Percentiles rank a stretch among this genome's conserved stretches.
These are phyloP conservation scores for Trichoderma sp. DNA, from an alignment of 2,329 filamentous ascomycete species.

Conservation along the genomic window DNA sequence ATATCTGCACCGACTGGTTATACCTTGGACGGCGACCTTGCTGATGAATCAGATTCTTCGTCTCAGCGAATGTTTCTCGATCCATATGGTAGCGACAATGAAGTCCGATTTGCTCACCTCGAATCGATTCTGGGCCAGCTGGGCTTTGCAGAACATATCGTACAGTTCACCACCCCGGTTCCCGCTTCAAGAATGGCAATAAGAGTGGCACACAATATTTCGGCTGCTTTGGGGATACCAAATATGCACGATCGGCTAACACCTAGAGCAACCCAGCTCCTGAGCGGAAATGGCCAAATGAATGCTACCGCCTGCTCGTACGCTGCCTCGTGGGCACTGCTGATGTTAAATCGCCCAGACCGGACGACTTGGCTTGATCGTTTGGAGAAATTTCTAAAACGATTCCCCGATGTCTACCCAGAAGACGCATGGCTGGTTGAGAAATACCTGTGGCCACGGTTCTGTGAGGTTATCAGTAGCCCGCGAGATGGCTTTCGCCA, in stretches of 20 bases:
- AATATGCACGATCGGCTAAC: conserved; percentile 37
- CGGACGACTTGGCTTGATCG: conserved; percentile 61
- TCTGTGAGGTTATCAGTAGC: conserved; percentile 48
- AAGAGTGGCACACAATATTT: conserved; percentile 76
- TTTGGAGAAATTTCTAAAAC: conserved; percentile 65
- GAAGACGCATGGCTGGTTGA: conserved; percentile 75
- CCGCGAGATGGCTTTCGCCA: conserved; percentile 37
- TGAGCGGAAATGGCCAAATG: conserved; percentile 43
- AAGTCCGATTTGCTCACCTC: conserved; percentile 65
- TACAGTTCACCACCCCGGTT: conserved; percentile 65
- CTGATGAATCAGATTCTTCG: conserved; percentile 41
- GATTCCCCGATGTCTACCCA: conserved; percentile 44
- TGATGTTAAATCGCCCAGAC: conserved; percentile 57
- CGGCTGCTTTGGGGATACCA: conserved; percentile 60
- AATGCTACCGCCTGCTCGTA: conserved; percentile 67
- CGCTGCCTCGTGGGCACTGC: conserved; percentile 71
- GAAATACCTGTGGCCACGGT: conserved; percentile 65
- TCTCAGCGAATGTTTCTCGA: conserved; percentile 74
- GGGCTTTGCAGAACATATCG: conserved; percentile 48
- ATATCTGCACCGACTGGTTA: conserved; percentile 65
- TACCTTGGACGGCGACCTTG: conserved; percentile 59
- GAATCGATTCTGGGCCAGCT: conserved; percentile 59
- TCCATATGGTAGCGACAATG: conserved; percentile 71
- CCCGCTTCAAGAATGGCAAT: conserved; percentile 69
- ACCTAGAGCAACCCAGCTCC: conserved; percentile 40